Evolutionary conservation across 371 early-diverging fungal species (phyloP).

Genomic region (Basidiobolus heterosporus): DNA sequence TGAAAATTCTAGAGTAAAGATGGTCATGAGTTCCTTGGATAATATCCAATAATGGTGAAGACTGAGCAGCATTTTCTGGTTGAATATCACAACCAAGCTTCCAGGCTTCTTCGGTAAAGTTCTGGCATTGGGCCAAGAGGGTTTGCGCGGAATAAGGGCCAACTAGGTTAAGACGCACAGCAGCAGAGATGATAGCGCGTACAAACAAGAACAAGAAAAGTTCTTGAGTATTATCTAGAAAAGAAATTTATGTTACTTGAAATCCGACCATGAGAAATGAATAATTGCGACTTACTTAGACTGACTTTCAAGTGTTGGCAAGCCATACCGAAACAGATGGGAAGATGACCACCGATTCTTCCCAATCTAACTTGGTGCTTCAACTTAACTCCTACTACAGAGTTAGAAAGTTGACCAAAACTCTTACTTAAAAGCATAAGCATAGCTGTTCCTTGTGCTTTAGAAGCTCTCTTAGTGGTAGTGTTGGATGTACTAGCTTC

Average conservation of each 20-base stretch:
- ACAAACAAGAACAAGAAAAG: constrained; percentile 68
- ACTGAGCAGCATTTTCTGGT: constrained; percentile 42
- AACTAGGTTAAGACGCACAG: constrained; percentile 70
- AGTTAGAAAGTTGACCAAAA: constrained; percentile 15
- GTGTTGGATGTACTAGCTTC: constrained; percentile 34
- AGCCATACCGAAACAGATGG: constrained; percentile 48
- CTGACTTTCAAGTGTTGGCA: constrained; percentile 36
- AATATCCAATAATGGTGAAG: constrained; percentile 61
- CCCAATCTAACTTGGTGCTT: constrained; percentile 4
- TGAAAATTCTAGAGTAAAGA: constrained; percentile 73
- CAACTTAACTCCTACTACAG: constrained; percentile 2
- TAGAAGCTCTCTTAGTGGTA: constrained; percentile 49
- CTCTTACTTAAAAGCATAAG: constrained; percentile 39
- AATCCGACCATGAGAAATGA: neutral
- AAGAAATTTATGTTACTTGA: neutral
- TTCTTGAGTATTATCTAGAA: constrained; percentile 42
- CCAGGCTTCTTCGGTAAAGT: constrained; percentile 21
- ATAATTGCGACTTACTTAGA: constrained; percentile 17
- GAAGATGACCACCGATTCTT: constrained; percentile 43
- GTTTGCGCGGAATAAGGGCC: constrained; percentile 80
- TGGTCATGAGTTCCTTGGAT: constrained; percentile 79
- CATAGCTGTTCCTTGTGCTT: constrained; percentile 52
- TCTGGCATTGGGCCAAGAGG: constrained; percentile 41
- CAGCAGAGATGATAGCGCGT: constrained; percentile 67
- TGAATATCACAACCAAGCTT: constrained; percentile 11